Evolutionary conservation across 1,284 basidiomycete genomes (phyloP).

Genomic region (Austropuccinia psidii): DNA sequence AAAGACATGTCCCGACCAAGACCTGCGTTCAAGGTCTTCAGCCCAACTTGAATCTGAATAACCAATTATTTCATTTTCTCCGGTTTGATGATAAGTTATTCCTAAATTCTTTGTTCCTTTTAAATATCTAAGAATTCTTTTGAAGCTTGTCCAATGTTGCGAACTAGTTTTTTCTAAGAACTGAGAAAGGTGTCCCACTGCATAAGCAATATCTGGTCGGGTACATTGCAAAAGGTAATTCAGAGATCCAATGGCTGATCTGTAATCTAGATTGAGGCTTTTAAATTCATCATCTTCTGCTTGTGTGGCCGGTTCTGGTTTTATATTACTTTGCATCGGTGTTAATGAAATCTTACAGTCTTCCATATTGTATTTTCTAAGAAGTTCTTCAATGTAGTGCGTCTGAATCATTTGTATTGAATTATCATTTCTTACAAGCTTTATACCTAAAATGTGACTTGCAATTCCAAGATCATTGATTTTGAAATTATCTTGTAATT

Average conservation of each 20-base stretch:
- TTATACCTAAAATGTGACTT: constrained; percentile 24
- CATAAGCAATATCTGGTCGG: constrained; percentile 29
- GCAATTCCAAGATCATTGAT: constrained; percentile 29
- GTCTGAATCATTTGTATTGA: background rate
- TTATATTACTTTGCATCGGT: constrained; percentile 30
- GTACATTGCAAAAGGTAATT: constrained; percentile 27
- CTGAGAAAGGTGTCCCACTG: constrained; percentile 21
- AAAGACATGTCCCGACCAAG: too few relatives aligned
- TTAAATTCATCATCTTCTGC: constrained; percentile 19
- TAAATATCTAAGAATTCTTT: constrained; percentile 20
- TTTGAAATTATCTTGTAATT: constrained; percentile 20
- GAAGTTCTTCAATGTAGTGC: background rate
- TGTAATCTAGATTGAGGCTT: background rate
- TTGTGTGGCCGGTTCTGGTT: constrained; percentile 3
- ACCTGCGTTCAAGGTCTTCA: too few relatives aligned
- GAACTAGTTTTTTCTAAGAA: constrained; percentile 15
- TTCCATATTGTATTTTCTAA: constrained; percentile 8
- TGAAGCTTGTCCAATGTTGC: constrained; percentile 18
- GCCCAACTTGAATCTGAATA: constrained; percentile 29
- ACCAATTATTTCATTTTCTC: background rate
- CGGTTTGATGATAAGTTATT: background rate
- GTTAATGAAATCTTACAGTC: constrained; percentile 12
- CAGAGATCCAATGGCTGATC: constrained; percentile 23
- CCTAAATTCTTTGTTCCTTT: constrained; percentile 24
- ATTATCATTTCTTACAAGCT: background rate